Evolutionary conservation across 345 rosid species (phyloP).

Genomic region (Citrus cavaleriei): DNA sequence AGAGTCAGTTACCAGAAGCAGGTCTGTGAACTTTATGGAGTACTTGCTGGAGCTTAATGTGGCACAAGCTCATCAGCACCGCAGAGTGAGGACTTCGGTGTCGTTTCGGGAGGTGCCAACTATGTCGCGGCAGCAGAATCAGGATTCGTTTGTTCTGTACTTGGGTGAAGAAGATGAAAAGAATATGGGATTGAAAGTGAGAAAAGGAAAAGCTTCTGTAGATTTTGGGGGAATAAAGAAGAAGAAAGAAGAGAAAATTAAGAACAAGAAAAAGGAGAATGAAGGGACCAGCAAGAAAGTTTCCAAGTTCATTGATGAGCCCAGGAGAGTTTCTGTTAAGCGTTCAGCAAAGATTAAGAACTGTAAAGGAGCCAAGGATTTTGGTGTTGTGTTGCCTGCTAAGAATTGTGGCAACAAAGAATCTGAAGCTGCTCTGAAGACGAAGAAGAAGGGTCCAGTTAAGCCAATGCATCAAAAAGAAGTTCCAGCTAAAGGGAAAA

Average conservation of each 20-base stretch:
- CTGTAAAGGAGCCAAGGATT: slow-evolving; percentile 16
- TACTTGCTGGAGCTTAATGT: slow-evolving; percentile 45
- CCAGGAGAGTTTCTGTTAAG: slow-evolving; percentile 26
- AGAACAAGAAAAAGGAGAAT: slow-evolving; percentile 26
- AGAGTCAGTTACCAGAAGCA: slow-evolving; percentile 53
- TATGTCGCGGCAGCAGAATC: slow-evolving; percentile 27
- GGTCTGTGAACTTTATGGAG: slow-evolving; percentile 91
- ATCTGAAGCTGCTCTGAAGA: slow-evolving; percentile 5
- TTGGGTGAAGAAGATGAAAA: slow-evolving; percentile 29
- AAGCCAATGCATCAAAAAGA: slow-evolving; percentile 34
- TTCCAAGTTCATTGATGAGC: slow-evolving; percentile 51
- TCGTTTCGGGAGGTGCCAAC: slow-evolving; percentile 67
- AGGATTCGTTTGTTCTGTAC: slow-evolving; percentile 41
- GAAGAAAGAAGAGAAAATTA: slow-evolving; percentile 10
- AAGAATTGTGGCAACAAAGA: slow-evolving; percentile 11
- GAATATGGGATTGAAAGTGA: slow-evolving; percentile 20
- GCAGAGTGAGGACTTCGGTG: slow-evolving; percentile 64
- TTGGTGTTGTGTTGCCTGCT: slow-evolving; percentile 8
- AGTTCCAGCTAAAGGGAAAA: slow-evolving; percentile 18
- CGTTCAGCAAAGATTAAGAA: slow-evolving; percentile 17
- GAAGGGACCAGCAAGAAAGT: slow-evolving; percentile 31
- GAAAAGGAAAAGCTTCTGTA: slow-evolving; percentile 32
- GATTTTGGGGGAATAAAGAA: slow-evolving; percentile 16
- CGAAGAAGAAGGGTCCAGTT: slow-evolving; percentile 9
- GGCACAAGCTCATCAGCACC: slow-evolving; percentile 34